Evolutionary conservation across 2,329 filamentous ascomycete genomes (phyloP).

Genomic region (Colletotrichum shisoi): DNA sequence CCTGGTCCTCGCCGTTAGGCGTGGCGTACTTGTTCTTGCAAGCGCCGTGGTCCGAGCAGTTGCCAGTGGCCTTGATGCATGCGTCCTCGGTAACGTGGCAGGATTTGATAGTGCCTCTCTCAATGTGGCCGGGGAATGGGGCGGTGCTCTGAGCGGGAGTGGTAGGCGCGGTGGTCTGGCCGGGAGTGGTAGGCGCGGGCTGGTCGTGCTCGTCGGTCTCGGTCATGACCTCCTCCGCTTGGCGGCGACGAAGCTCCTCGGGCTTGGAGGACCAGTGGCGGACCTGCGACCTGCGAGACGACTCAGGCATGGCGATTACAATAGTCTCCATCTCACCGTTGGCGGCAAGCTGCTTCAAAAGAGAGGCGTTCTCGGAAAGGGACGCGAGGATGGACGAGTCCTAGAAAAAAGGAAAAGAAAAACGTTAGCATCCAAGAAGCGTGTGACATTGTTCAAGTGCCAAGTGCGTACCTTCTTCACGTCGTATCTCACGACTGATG

Average conservation of each 20-base stretch:
- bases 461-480: slow-evolving; percentile 51
- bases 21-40: slow-evolving; percentile 73
- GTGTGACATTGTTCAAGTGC: background rate
- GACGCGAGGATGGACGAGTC: slow-evolving; percentile 52
- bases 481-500: slow-evolving; percentile 56
- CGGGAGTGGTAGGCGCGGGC: slow-evolving; percentile 24
- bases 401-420: slow-evolving; percentile 7
- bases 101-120: slow-evolving; percentile 63
- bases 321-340: slow-evolving; percentile 64
- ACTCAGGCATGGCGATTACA: slow-evolving; percentile 62
- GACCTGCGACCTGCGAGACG: slow-evolving; percentile 50
- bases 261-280: slow-evolving; percentile 53
- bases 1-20: slow-evolving; percentile 52
- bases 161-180: background rate
- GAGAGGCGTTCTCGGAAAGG: slow-evolving; percentile 55
- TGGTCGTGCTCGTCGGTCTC: slow-evolving; percentile 43
- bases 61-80: slow-evolving; percentile 74
- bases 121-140: slow-evolving; percentile 49
- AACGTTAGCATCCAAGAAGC: slow-evolving; percentile 4
- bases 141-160: slow-evolving; percentile 40
- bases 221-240: slow-evolving; percentile 57
- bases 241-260: slow-evolving; percentile 58
- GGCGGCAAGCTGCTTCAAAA: slow-evolving; percentile 56
- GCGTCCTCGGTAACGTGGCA: slow-evolving; percentile 77
- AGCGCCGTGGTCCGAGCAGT: slow-evolving; percentile 82